Conservation (phyloP, 257 asterid species). For the Solanum acaule region DNA sequence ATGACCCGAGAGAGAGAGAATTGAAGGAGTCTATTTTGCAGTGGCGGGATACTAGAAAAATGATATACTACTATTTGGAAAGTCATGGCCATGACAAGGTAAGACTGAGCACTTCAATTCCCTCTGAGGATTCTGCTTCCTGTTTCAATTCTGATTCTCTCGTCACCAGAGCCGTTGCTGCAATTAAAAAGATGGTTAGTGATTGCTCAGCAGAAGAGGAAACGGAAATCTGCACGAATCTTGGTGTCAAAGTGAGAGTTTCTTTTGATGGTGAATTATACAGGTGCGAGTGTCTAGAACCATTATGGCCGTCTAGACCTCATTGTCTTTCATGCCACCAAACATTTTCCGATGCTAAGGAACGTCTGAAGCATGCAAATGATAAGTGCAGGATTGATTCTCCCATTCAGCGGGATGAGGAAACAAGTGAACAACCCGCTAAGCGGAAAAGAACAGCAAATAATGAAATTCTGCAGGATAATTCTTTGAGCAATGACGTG, state of each 20-base stretch:
- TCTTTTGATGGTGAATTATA: slow-evolving; percentile 23
- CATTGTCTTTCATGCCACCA: slow-evolving; percentile 76
- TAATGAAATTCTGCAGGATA: slow-evolving; percentile 25
- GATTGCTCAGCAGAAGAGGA: slow-evolving; percentile 29
- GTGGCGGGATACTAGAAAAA: slow-evolving; percentile 39
- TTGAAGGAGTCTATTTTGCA: slow-evolving; percentile 61
- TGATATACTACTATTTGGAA: slow-evolving; percentile 25
- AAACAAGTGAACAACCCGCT: slow-evolving; percentile 25
- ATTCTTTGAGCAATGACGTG: slow-evolving; percentile 14
- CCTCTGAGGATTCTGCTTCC: slow-evolving; percentile 17
- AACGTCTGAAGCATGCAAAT: slow-evolving; percentile 38
- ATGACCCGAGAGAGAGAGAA: slow-evolving; percentile 61
- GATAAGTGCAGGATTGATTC: slow-evolving; percentile 38
- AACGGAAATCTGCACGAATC: slow-evolving; percentile 12
- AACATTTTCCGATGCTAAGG: slow-evolving; percentile 45
- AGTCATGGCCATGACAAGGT: slow-evolving; percentile 25
- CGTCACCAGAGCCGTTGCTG: slow-evolving; percentile 47
- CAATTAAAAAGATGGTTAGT: slow-evolving; percentile 46
- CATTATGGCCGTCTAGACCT: slow-evolving; percentile 52
- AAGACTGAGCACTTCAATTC: slow-evolving; percentile 1
- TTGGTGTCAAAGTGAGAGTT: slow-evolving; percentile 15
- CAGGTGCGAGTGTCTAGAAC: slow-evolving; percentile 84
- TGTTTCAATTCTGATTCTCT: slow-evolving; percentile 25
- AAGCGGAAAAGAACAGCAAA: slow-evolving; percentile 33
- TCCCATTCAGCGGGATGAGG: slow-evolving; percentile 29